Base-by-base conservation (phyloP, 2,329 filamentous ascomycete genomes). In the Peltaster fructicola region DNA sequence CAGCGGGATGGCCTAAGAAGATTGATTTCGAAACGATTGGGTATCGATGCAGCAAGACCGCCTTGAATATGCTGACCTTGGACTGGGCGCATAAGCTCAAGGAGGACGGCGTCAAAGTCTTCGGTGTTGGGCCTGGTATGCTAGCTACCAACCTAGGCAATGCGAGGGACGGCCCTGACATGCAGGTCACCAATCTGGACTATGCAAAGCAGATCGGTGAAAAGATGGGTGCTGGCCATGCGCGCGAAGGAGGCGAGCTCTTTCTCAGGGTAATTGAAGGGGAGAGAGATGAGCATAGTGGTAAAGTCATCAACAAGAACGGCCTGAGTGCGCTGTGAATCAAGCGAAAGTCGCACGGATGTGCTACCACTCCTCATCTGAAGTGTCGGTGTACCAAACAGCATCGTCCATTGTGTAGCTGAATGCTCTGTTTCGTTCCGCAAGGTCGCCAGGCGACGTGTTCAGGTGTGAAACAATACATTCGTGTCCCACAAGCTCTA, bases 11-110 rank as follows among this genome's bases (percentile, higher is more conserved):
- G 54, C 57, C 57, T 1, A 57, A 59, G 36, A 26, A 28, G 3
- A 27, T 33, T 6, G 32, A 29, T 6, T 35, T 45, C 25, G 26
- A 28, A 13, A 18, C 23, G 4, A 29, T 40, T 3, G 43, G 41
- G 8, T 57, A 58, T 24, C 41, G 50, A 8, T 32, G 35, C 23
- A 47, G 41, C 17, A 60, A 60, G 39, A 40, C 47, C 7, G 57
- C 46, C 3, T 21, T 61, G 27, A 59, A 54, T 15, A 60, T 59
- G 40, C 11, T 58, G 32, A 56, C 53, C 46, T 33, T 61, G 22
- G 44, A 55, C 6, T 64, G 57, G 54, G 33, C 43, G 15, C 44
- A 44, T n/a, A 27, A 43, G 16, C 32, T 51, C 26, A 40, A 45
- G 30, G 35, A 41, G 2, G 48, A 54, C 21, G 48, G 50, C 2